Evolutionary conservation across 2,329 filamentous ascomycete species (phyloP).

Genomic region (Trichoderma endophyticum): DNA sequence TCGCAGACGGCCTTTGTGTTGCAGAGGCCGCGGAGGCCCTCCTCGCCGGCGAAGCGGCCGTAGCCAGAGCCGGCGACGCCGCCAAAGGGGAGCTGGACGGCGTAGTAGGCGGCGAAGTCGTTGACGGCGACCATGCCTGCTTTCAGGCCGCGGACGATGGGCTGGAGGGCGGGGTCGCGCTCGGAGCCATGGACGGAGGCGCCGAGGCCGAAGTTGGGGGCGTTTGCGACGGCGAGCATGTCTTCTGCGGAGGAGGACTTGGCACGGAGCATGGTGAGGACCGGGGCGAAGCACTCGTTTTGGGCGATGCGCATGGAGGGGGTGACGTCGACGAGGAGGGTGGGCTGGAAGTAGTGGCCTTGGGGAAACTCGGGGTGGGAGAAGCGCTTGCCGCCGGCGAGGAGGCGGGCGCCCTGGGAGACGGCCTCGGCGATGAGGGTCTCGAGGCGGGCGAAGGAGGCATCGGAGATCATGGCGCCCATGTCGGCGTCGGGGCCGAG

Average conservation of each 20-base stretch:
- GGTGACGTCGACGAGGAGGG: slow-evolving; percentile 85
- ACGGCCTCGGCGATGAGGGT: slow-evolving; percentile 74
- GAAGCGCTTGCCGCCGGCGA: slow-evolving; percentile 73
- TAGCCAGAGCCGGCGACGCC: slow-evolving; percentile 88
- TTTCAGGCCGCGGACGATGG: slow-evolving; percentile 65
- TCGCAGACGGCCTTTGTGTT: slow-evolving; percentile 84
- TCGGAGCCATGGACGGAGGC: slow-evolving; percentile 80
- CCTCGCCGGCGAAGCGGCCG: slow-evolving; percentile 86
- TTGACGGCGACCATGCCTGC: slow-evolving; percentile 93
- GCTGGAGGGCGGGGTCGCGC: slow-evolving; percentile 55
- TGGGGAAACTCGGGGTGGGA: slow-evolving; percentile 68
- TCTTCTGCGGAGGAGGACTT: slow-evolving; percentile 55
- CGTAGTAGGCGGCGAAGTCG: slow-evolving; percentile 91
- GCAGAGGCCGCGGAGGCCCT: slow-evolving; percentile 79
- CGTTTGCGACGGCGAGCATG: slow-evolving; percentile 77
- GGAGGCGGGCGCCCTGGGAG: slow-evolving; percentile 70
- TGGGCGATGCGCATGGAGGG: slow-evolving; percentile 81
- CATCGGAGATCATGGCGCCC: slow-evolving; percentile 83
- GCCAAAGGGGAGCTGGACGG: slow-evolving; percentile 91
- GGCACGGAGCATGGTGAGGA: slow-evolving; percentile 82
- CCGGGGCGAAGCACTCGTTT: slow-evolving; percentile 87
- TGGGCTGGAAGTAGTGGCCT: slow-evolving; percentile 91
- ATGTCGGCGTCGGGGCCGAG: slow-evolving; percentile 78
- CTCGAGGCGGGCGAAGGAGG: slow-evolving; percentile 73
- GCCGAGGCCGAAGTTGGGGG: slow-evolving; percentile 80